Percentiles rank a stretch among this genome's conserved stretches.
Conservation (phyloP, 768 basidiomycete genomes). For the Lepiota subincarnata region DNA sequence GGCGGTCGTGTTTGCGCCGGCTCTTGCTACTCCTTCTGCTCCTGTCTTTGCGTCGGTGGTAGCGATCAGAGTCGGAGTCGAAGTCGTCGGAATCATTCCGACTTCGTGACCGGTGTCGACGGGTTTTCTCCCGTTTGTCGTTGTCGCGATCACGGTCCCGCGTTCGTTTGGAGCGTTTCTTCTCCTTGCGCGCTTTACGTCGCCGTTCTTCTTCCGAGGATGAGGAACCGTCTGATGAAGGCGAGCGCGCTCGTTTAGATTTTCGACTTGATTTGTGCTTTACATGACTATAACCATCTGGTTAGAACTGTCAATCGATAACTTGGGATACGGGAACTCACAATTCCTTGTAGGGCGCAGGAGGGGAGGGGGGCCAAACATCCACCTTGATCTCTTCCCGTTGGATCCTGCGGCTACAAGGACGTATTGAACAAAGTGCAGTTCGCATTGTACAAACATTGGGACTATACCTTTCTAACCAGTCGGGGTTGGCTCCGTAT, state of each 20-base stretch:
- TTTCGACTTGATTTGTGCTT: conserved; percentile 49
- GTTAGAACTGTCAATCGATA: background rate
- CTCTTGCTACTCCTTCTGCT: conserved; percentile 29
- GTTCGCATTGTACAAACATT: background rate
- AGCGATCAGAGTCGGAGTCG: conserved; percentile 37
- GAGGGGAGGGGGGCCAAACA: conserved; percentile 82
- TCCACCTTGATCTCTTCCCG: conserved; percentile 51
- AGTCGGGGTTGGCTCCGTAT: conserved; percentile 40
- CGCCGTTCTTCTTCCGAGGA: conserved; percentile 58
- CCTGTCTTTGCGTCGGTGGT: conserved; percentile 16
- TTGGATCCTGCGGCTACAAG: conserved; percentile 64
- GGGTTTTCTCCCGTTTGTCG: conserved; percentile 32
- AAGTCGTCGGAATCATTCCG: conserved; percentile 22
- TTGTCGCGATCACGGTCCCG: conserved; percentile 37
- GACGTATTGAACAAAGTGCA: background rate
- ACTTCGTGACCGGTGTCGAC: conserved; percentile 19
- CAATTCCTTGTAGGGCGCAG: conserved; percentile 38
- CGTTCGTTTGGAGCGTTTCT: conserved; percentile 49
- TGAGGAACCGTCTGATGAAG: conserved; percentile 45
- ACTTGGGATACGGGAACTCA: conserved; percentile 45
- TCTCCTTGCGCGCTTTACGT: conserved; percentile 56
- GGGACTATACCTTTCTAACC: conserved; percentile 59
- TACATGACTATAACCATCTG: conserved; percentile 42
- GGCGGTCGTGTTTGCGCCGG: conserved; percentile 23
- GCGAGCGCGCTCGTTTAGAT: conserved; percentile 55